These are phyloP conservation scores for Sophora flavescens DNA, from an alignment of 306 rosid genomes.

Conservation along the genomic window DNA sequence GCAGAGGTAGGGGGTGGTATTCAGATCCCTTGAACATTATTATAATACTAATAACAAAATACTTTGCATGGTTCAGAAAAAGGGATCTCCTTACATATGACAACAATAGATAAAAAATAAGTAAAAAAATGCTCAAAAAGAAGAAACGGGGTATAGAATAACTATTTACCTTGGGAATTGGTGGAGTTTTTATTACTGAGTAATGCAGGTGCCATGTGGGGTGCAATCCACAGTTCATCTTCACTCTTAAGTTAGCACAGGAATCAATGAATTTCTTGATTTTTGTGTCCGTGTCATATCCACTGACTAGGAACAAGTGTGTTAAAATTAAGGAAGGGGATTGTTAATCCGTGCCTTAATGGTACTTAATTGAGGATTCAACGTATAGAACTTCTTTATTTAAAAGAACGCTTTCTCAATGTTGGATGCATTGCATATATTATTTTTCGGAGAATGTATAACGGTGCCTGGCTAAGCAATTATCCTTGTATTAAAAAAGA, in stretches of 20 bases:
- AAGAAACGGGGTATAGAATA: conserved; percentile 39
- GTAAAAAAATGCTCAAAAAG: not conserved
- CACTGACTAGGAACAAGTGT: not conserved
- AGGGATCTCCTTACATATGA: conserved; percentile 38
- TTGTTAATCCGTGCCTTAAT: too few relatives aligned
- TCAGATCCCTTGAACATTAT: conserved; percentile 65
- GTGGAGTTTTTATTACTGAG: conserved; percentile 45
- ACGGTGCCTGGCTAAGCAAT: too few relatives aligned
- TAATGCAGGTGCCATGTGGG: conserved; percentile 61
- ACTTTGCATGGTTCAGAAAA: conserved; percentile 49
- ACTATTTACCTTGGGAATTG: conserved; percentile 56
- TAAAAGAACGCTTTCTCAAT: too few relatives aligned
- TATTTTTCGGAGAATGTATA: too few relatives aligned
- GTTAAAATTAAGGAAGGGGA: not conserved
- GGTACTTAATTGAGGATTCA: too few relatives aligned
- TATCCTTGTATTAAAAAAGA: too few relatives aligned
- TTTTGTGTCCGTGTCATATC: conserved; percentile 36
- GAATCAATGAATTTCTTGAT: conserved; percentile 57
- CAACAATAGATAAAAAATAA: conserved; percentile 31
- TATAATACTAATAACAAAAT: conserved; percentile 46
- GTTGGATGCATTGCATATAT: too few relatives aligned
- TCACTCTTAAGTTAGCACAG: conserved; percentile 42
- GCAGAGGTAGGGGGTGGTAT: conserved; percentile 57
- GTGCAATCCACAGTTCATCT: conserved; percentile 50
- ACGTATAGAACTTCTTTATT: too few relatives aligned